Percentiles rank a stretch among this genome's conserved stretches.
These are phyloP conservation scores for Naganishia kalamii DNA, from an alignment of 768 basidiomycete species.

Conservation along the genomic window DNA sequence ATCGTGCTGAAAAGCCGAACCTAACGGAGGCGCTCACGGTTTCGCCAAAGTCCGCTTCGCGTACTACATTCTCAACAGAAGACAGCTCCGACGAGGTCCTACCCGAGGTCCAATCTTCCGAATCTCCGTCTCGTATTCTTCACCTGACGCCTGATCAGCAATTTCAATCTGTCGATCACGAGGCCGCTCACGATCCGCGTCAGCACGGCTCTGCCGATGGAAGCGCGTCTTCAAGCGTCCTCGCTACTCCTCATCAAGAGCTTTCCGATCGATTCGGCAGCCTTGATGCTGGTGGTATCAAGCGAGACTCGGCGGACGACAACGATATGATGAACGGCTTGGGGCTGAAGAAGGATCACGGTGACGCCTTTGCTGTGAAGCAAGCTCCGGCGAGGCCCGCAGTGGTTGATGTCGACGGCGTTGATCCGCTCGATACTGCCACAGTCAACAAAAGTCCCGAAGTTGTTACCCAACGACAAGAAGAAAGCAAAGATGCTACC, in stretches of 20 bases:
- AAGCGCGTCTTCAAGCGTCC: background rate
- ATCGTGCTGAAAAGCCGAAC: no score
- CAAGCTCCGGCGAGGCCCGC: background rate
- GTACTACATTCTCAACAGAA: no score
- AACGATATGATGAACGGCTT: no score
- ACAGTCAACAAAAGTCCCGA: background rate
- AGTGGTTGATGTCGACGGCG: background rate
- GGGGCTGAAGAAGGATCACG: background rate
- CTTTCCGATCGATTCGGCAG: background rate
- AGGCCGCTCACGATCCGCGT: background rate
- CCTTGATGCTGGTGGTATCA: background rate
- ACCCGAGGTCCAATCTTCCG: no score
- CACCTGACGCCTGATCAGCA: no score
- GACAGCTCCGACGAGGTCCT: no score
- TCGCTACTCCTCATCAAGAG: background rate
- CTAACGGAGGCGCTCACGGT: no score
- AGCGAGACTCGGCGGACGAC: background rate
- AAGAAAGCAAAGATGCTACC: background rate
- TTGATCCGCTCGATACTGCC: background rate
- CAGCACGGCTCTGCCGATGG: background rate
- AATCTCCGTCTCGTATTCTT: no score
- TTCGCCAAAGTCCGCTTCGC: no score
- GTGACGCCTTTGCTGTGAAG: background rate
- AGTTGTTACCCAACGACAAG: background rate
- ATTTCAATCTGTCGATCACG: no score